phyloP scores from a whole-genome alignment of 768 basidiomycete genomes.

The Boletus rubescentipes region DNA sequence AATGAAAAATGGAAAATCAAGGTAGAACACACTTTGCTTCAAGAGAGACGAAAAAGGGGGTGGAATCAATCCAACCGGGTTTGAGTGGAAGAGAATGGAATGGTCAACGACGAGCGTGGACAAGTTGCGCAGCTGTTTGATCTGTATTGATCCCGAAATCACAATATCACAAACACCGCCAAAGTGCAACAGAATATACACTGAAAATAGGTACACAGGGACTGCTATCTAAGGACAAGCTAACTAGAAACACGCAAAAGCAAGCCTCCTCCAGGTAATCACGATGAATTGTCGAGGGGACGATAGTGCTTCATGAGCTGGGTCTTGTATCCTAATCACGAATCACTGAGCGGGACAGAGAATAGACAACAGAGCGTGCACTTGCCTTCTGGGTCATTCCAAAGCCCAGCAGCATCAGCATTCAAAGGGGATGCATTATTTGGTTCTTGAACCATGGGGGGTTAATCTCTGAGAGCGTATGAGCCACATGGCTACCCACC shows the following conservation, averaged over 20 bases:
- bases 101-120: too few relatives aligned
- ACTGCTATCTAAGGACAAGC: conserved; percentile 15
- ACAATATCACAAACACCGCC: too few relatives aligned
- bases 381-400: conserved; percentile 70
- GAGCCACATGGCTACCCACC: conserved; percentile 46
- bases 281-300: conserved; percentile 42
- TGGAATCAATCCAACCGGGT: background rate
- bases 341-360: background rate
- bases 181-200: conserved; percentile 13
- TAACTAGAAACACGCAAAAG: background rate
- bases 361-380: background rate
- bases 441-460: conserved; percentile 56
- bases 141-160: too few relatives aligned
- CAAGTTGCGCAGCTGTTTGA: too few relatives aligned
- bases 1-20: too few relatives aligned
- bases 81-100: too few relatives aligned
- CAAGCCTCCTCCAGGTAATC: background rate
- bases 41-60: too few relatives aligned
- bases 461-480: background rate
- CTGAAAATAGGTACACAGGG: conserved; percentile 2
- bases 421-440: conserved; percentile 93
- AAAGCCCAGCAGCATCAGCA: conserved; percentile 79
- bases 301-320: conserved; percentile 76
- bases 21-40: background rate
- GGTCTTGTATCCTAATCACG: conserved; percentile 58